Conservation (phyloP, 1,284 basidiomycete species). For the Tylopilus orsonianus region DNA sequence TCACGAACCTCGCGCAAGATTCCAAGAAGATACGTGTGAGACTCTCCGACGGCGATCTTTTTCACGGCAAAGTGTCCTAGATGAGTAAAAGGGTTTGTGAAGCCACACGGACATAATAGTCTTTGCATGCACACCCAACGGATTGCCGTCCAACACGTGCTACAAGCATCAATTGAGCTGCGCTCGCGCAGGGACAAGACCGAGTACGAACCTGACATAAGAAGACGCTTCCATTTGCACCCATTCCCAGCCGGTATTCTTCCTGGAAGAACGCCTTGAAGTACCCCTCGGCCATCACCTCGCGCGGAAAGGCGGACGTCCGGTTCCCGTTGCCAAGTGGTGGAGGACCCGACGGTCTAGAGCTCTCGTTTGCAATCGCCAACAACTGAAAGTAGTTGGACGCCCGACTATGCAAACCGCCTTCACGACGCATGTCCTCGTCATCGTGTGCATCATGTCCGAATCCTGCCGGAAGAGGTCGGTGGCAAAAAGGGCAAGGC, state of each 20-base stretch:
- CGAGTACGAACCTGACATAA: conserved; percentile 69
- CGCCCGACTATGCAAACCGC: conserved; percentile 47
- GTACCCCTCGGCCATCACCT: conserved; percentile 78
- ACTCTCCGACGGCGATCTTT: conserved; percentile 92
- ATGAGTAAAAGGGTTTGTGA: conserved; percentile 18
- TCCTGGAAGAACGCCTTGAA: conserved; percentile 89
- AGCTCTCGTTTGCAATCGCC: conserved; percentile 65
- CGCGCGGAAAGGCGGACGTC: conserved; percentile 50
- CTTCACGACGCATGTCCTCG: conserved; percentile 19
- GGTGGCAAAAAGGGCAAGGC: conserved; percentile 73
- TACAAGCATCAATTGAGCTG: conserved; percentile 31
- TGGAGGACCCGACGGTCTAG: conserved; percentile 54
- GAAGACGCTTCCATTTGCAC: conserved; percentile 88
- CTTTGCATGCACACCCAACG: conserved; percentile 48
- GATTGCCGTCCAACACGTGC: conserved; percentile 81
- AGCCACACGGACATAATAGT: not conserved
- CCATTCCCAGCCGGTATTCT: conserved; percentile 85
- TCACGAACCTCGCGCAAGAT: conserved; percentile 73
- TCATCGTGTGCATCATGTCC: conserved; percentile 25
- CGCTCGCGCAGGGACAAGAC: conserved; percentile 2
- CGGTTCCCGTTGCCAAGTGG: conserved; percentile 22
- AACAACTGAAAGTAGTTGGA: conserved; percentile 76
- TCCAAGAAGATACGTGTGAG: conserved; percentile 77
- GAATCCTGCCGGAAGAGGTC: conserved; percentile 44
- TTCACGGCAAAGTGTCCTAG: conserved; percentile 87